Percentiles rank a stretch among this genome's conserved stretches.
Evolutionary conservation across 176 grass and related monocot genomes (phyloP).

Genomic region (Oryza australiensis): DNA sequence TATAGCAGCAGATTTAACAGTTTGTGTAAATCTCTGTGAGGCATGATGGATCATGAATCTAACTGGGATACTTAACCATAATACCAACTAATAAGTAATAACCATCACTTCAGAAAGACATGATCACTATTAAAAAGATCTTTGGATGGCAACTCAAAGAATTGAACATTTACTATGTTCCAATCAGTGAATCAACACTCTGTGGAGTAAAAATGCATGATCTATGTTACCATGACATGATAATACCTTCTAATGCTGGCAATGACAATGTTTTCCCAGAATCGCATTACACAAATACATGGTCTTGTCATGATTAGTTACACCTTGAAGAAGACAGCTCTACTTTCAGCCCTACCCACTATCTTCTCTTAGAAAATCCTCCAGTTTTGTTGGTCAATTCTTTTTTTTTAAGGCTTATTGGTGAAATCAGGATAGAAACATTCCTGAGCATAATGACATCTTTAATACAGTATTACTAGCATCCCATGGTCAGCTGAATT

Average conservation of each 20-base stretch:
- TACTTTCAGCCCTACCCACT: neutral
- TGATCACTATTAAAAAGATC: neutral
- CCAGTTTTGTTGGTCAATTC: neutral
- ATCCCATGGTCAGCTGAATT: neutral
- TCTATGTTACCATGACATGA: neutral
- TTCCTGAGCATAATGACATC: neutral
- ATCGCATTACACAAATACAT: slow-evolving; percentile 4
- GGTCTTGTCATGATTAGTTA: slow-evolving; percentile 2
- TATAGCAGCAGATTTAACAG: neutral
- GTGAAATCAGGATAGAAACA: neutral
- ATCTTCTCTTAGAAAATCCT: neutral
- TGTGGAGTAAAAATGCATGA: neutral
- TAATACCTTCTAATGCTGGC: neutral
- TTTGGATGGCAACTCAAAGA: neutral
- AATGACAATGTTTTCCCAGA: slow-evolving; percentile 10
- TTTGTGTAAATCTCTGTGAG: neutral
- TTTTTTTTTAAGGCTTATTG: neutral
- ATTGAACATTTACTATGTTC: neutral
- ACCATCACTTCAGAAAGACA: neutral
- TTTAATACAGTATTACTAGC: neutral
- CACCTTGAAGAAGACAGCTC: neutral
- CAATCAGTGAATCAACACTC: slow-evolving; percentile 3
- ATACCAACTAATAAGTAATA: slow-evolving; percentile 15
- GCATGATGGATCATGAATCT: neutral
- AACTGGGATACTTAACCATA: neutral